Evolutionary conservation across 2,329 filamentous ascomycete species (phyloP), one percentile per base, ranked within the genome.

Genomic region (Aureobasidium melanogenum): DNA sequence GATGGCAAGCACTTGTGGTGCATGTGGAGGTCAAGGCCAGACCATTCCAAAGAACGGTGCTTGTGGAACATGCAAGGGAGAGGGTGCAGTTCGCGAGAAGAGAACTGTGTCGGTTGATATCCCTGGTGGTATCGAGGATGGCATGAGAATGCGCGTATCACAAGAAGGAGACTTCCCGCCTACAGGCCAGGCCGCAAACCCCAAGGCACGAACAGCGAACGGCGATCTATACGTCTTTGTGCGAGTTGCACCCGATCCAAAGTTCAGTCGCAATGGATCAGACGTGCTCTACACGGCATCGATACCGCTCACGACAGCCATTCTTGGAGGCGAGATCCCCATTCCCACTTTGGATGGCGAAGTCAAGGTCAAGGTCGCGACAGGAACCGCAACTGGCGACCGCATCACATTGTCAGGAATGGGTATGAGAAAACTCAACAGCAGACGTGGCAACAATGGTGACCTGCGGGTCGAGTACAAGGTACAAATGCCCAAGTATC

Each of bases 391-490:
- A 67, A 96, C 92, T 2, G 94, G 94, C 57, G 94, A 99, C 71
- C 90, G 87, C 73, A 87, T 97, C 69, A 96, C 91, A 1, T 79
- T 99, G 19, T 80, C 85, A 1, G 93, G 93, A 7, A 91, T 91
- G 88, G 94, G 94, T 63, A 97, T 99, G 93, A 91, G 89, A 76
- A 88, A 89, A 68, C 80, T 99, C 12, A 81, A 83, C 64, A 80
- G 70, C 39, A 82, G 90, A 51, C 82, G 86, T 61, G 84, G 81
- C 34, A 82, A 81, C 41, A 84, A 82, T 32, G 94, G 94, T 65
- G 94, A 99, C 71, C 77, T 99, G 63, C 88, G 85, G 72, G 91
- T 99, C 7, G 93, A 99, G 73, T 99, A 96, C 82, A 91, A 91
- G 73, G 89, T 99, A 48, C 79, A 84, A 60, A 96, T 97, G 90